Evolutionary conservation across 768 basidiomycete species (phyloP), one percentile per base, ranked within the genome.

Genomic region (Candolleomyces aberdarensis): DNA sequence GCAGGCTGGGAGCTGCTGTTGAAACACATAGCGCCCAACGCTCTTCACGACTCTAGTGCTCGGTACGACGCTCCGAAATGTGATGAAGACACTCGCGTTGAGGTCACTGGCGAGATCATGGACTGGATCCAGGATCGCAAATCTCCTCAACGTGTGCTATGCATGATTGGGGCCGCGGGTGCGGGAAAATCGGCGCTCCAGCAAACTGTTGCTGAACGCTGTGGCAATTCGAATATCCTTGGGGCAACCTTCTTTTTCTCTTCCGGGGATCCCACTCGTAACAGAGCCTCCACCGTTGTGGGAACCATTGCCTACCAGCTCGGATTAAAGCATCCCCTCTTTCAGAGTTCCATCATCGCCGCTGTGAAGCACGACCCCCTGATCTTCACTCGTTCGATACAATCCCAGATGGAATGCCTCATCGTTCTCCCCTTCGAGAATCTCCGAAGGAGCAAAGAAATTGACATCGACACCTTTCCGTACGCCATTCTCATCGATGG

Each of bases 221-320:
- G 47, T 39, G 11, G 41, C 15, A 31, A 17, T 2, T 1, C 10
- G 6, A 26, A 36, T 0, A 5, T 20, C 7, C 49, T 59, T 2
- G 58, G 48, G 1, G 58, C 58, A 9, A 5, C 47, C 17, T 59
- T 51, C 32, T 59, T 51, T 36, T 59, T 59, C 32, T 50, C 58
- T 5, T 11, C 36, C 3, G 5, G 39, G 19, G 26, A 29, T 10
- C 2, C 3, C 4, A 9, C n/a, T 17, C 9, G 49, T 3, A 22
- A 59, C 31, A 52, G 29, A 5, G 31, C n/a, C 2, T 10, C 9
- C 15, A 29, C 6, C 14, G 14, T 59, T 15, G 19, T 59, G 4
- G 10, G 48, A 17, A 59, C 58, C 15, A n/a, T 59, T 19, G 58
- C 58, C 5, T 59, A 59, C 39, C 58, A 59, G 20, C 48, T 59